phyloP scores from a whole-genome alignment of 2,329 filamentous ascomycete genomes.

The Pseudopithomyces maydicus region DNA sequence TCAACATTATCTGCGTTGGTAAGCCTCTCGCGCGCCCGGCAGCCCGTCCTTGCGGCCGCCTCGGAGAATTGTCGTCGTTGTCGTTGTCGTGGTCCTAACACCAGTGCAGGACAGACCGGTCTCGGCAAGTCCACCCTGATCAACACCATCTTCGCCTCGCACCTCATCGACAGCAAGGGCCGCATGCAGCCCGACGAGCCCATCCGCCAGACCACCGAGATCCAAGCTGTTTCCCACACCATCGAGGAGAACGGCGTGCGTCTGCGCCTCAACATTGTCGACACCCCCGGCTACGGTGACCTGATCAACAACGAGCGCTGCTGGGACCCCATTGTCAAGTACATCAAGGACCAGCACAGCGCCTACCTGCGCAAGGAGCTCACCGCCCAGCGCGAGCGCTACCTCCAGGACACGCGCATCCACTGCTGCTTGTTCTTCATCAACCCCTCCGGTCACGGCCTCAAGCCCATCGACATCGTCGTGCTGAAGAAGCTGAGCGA shows the following conservation, averaged over 20 bases:
- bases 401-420: conserved; percentile 98
- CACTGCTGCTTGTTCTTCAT: conserved; percentile 99
- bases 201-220: conserved; percentile 95
- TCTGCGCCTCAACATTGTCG: conserved; percentile 96
- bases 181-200: conserved; percentile 90
- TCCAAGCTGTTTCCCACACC: conserved; percentile 96
- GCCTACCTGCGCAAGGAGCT: conserved; percentile 99
- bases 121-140: conserved; percentile 98
- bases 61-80: conserved; percentile 9
- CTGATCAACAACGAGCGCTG: conserved; percentile 99
- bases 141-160: conserved; percentile 99
- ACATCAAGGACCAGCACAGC: conserved; percentile 99
- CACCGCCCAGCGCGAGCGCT: conserved; percentile 97
- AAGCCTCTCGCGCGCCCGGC: conserved; percentile 52
- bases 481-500: conserved; percentile 99
- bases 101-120: conserved; percentile 82
- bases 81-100: too few species aligned
- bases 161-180: conserved; percentile 98
- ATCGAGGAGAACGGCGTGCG: conserved; percentile 99
- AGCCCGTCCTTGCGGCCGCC: neutral
- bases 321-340: conserved; percentile 99
- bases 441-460: conserved; percentile 94
- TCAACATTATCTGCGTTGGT: conserved; percentile 99
- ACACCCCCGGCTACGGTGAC: conserved; percentile 97
- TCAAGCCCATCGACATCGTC: conserved; percentile 99